These are phyloP conservation scores for Fusarium pseudoanthophilum DNA, from an alignment of 2,329 filamentous ascomycete species.

Conservation along the genomic window DNA sequence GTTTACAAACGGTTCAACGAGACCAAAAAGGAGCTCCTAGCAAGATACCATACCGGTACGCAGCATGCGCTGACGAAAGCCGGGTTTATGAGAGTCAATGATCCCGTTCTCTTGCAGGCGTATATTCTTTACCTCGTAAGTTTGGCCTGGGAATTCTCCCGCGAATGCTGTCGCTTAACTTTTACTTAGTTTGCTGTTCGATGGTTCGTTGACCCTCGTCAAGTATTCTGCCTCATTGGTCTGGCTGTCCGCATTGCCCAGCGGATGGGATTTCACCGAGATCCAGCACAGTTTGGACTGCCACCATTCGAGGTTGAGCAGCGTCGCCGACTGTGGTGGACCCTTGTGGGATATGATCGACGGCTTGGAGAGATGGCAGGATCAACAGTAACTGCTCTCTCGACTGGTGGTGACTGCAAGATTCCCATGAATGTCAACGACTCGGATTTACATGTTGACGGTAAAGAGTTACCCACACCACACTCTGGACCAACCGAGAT, in stretches of 20 bases:
- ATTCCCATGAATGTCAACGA: conserved; percentile 72
- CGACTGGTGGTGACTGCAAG: conserved; percentile 64
- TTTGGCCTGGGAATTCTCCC: background rate
- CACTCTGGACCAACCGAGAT: conserved; percentile 67
- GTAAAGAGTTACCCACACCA: conserved; percentile 62
- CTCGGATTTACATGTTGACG: conserved; percentile 66
- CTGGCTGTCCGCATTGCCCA: conserved; percentile 75
- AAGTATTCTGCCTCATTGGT: conserved; percentile 64
- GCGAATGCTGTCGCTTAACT: background rate
- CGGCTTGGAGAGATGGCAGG: conserved; percentile 75
- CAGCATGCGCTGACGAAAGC: conserved; percentile 75
- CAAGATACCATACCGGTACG: conserved; percentile 65
- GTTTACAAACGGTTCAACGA: conserved; percentile 65
- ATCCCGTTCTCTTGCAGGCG: conserved; percentile 74
- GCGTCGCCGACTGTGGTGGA: conserved; percentile 79
- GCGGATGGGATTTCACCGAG: conserved; percentile 74
- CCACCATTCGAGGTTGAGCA: conserved; percentile 73
- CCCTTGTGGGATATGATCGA: conserved; percentile 73
- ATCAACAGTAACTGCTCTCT: conserved; percentile 66
- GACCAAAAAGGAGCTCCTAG: conserved; percentile 61
- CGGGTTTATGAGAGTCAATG: conserved; percentile 72
- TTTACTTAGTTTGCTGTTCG: conserved; percentile 56
- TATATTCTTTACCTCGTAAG: conserved; percentile 73
- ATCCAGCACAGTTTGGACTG: conserved; percentile 64
- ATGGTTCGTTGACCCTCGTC: conserved; percentile 67